These are phyloP conservation scores for Poa annua DNA, from an alignment of 176 grass and related monocot genomes.

Conservation along the genomic window DNA sequence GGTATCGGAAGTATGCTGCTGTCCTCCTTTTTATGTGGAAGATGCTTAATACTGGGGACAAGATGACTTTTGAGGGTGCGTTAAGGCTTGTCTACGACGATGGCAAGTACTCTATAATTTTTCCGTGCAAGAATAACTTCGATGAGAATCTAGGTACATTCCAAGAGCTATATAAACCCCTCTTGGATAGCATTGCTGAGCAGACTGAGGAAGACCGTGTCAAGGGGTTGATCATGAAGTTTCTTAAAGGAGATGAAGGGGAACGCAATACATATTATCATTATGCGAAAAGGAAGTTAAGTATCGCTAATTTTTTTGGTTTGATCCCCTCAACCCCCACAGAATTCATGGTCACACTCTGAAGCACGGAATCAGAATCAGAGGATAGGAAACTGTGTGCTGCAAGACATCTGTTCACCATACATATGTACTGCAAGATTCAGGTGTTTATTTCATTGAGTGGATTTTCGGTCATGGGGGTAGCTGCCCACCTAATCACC, in stretches of 20 bases:
- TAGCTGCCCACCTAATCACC: no score
- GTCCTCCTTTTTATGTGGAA: slow-evolving; percentile 25
- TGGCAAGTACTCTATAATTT: background rate
- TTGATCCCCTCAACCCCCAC: background rate
- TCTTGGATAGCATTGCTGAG: background rate
- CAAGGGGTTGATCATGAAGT: background rate
- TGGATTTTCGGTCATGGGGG: no score
- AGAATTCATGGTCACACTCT: background rate
- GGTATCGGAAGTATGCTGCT: background rate
- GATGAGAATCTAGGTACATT: background rate
- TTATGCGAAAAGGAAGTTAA: slow-evolving; percentile 28
- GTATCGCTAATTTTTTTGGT: slow-evolving; percentile 7
- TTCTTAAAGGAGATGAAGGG: background rate
- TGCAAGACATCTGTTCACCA: no score
- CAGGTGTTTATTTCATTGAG: no score
- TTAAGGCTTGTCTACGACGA: background rate
- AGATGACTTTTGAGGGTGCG: background rate
- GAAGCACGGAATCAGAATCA: no score
- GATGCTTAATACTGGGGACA: background rate
- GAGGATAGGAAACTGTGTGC: no score
- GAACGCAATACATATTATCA: slow-evolving; percentile 2
- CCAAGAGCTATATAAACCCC: background rate
- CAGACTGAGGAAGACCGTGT: background rate
- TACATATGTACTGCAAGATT: no score
- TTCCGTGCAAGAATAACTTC: background rate